A percentile compares a stretch with the other conserved stretches of the same genome.
Conservation (phyloP, 768 basidiomycete genomes). For the Dacryopinax primogenitus region DNA sequence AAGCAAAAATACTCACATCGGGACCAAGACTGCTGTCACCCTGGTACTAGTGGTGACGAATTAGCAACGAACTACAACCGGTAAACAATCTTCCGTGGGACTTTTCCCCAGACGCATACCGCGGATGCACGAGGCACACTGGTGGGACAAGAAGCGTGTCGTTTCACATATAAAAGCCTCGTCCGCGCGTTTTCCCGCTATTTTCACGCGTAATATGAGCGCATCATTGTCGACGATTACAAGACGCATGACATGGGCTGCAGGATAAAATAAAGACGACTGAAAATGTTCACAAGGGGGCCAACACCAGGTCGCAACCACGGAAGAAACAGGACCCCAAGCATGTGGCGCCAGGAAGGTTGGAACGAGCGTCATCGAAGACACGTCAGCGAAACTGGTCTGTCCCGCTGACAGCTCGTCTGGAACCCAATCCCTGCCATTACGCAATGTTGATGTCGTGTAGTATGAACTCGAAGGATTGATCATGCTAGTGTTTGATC, state of each 20-base stretch:
- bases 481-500: background rate
- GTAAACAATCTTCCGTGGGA: background rate
- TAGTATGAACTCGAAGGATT: too few relatives aligned
- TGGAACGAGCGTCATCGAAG: background rate
- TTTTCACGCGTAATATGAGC: slow-evolving; percentile 1
- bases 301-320: background rate
- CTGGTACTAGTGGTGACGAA: background rate
- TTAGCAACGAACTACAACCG: background rate
- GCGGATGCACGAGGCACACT: background rate
- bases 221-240: background rate
- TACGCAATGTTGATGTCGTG: too few relatives aligned
- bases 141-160: background rate
- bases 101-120: background rate
- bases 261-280: background rate
- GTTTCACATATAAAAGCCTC: background rate
- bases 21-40: background rate
- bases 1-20: background rate
- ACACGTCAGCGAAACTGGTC: background rate
- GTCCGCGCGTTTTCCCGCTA: background rate
- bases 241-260: background rate
- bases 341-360: background rate
- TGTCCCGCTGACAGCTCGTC: background rate
- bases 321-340: background rate
- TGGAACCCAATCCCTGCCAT: background rate
- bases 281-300: background rate